Evolutionary conservation across 73 alveolate genomes (phyloP), one percentile per base, ranked within the genome.

Genomic region (Paramecium caudatum): DNA sequence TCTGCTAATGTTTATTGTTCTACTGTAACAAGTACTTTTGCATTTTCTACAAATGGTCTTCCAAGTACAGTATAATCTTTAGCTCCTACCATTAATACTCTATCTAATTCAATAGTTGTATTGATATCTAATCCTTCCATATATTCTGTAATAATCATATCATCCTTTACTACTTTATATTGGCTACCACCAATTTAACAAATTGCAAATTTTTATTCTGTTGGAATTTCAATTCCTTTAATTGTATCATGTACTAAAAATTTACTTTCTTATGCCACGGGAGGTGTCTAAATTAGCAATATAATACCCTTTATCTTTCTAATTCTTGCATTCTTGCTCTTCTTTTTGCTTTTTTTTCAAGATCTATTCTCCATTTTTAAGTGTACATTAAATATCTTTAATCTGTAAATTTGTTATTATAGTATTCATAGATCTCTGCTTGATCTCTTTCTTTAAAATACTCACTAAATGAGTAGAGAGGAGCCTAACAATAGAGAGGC

Each of bases 1-100:
- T 95, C 98, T 30, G 95, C 48, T 32, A 49, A 37, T 37, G 95
- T 47, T 33, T 82, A 91, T 86, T 95, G 95, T 91, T 95, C 98
- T 15, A 95, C 93, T 5, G 98, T 94, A 5, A 95, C 96, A 17
- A 50, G 47, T 2, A 95, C 96, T 45, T 82, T 69, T 15, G 97
- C 96, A 41, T 91, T 82, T 55, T 55, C 96, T 0, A 95, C 96
- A 32, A 82, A 27, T 33, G 98, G 98, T 46, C 98, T 82, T 7
- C 98, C 98, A 33, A 95, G 61, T 9, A 93, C 32, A 17, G 98
- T 95, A 48, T 94, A 95, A 61, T 94, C 95, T 37, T 86, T 47
- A 39, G 98, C 90, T 49, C 98, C 98, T 30, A 95, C 68, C 78
- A 95, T 48, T 47, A 92, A 74, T 19, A 95, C 97, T 46, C 85